phyloP scores from a whole-genome alignment of 805 yeast species.

The Isabelozyma heimii region DNA sequence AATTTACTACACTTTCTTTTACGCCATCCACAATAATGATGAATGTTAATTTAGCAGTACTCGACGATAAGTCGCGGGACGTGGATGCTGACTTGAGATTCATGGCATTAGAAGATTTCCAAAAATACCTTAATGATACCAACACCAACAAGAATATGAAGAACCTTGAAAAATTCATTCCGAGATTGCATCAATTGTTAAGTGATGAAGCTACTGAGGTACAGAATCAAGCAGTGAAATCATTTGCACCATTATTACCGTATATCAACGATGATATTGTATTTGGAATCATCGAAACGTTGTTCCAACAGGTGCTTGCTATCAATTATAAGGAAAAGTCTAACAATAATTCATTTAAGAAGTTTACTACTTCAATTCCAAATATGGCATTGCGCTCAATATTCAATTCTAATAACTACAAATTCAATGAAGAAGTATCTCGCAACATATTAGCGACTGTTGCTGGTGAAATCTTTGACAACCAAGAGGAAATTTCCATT shows the following conservation, averaged over 20 bases:
- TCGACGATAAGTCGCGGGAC: slow-evolving; percentile 50
- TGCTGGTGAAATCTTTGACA: slow-evolving; percentile 34
- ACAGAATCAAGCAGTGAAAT: slow-evolving; percentile 68
- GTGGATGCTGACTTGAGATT: slow-evolving; percentile 80
- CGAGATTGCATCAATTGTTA: slow-evolving; percentile 42
- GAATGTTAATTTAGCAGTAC: slow-evolving; percentile 22
- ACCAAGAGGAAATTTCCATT: slow-evolving; percentile 32
- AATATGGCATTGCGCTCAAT: slow-evolving; percentile 52
- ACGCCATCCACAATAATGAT: background rate
- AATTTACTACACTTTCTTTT: background rate
- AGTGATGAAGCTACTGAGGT: slow-evolving; percentile 69
- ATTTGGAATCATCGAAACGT: slow-evolving; percentile 24
- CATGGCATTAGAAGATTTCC: slow-evolving; percentile 80
- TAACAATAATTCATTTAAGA: slow-evolving; percentile 11
- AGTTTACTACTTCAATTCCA: slow-evolving; percentile 47
- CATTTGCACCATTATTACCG: slow-evolving; percentile 47
- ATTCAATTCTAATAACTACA: slow-evolving; percentile 28
- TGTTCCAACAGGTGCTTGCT: slow-evolving; percentile 19
- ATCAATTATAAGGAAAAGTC: slow-evolving; percentile 9
- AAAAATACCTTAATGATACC: slow-evolving; percentile 35
- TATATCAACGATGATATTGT: slow-evolving; percentile 29
- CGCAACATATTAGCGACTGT: slow-evolving; percentile 32
- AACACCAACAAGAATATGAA: slow-evolving; percentile 20
- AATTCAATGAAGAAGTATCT: slow-evolving; percentile 19
- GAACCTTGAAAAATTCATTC: slow-evolving; percentile 33